Evolutionary conservation across 441 rosid genomes (phyloP), one percentile per base, ranked within the genome.

Genomic region (Arabidopsis hybrid): DNA sequence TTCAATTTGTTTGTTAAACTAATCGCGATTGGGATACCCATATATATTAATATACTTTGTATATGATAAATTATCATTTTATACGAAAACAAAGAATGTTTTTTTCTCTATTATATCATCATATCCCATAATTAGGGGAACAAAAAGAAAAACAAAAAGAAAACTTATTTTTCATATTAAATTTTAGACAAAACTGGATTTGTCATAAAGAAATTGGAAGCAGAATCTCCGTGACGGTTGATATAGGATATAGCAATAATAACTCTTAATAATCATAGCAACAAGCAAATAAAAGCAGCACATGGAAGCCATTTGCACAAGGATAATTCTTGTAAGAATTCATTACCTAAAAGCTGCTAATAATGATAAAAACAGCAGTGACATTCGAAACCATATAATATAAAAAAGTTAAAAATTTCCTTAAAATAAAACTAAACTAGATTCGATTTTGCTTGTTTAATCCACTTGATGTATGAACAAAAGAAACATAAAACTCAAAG

Each of bases 261-360:
- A 21, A 60, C 47, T 35, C 49, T 45, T 13, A 63, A 76, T 53
- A 69, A 69, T 63, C 60, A 76, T 47, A 47, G 34, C 55, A 76
- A 49, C 60, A 76, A 31, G 43, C 29, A 63, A 17, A 56, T 69
- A 63, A 68, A 76, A 69, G 66, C 66, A 63, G 75, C 79, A 76
- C 71, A 69, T 76, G 79, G 55, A 64, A 76, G 75, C 71, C 79
- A 68, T 75, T 69, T 75, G 79, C 31, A 8, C 52, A 46, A 62
- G 59, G 60, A 75, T 55, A 47, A 61, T 45, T 75, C 43, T 45
- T 61, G 74, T 42, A 50, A 67, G 62, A 74, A 40, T 16, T 58
- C 73, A 51, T 68, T 43, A 62, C 65, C 55, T 17, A 69, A 76
- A 76, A 70, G 79, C 18, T 63, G 8, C 47, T 69, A 69, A 76